Evolutionary conservation across 2,329 filamentous ascomycete species (phyloP).

Genomic region (Apiospora koreana): DNA sequence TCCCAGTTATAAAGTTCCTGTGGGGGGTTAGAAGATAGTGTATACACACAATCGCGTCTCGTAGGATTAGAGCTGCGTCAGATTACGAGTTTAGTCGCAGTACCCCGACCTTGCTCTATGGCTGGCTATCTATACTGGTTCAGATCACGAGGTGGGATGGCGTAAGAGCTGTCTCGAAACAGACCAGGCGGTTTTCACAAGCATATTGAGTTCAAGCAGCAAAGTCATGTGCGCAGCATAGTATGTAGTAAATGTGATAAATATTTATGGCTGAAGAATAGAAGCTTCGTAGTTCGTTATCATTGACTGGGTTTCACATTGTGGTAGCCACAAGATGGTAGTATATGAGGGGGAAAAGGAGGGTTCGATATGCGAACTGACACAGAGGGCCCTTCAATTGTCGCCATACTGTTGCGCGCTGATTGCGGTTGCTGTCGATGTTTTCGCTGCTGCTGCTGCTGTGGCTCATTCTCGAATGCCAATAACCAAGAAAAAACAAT

Average conservation of each 20-base stretch:
- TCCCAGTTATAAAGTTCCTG: neutral
- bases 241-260: neutral
- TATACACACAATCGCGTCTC: neutral
- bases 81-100: neutral
- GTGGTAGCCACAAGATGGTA: neutral
- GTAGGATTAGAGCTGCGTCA: neutral
- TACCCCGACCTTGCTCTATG: neutral
- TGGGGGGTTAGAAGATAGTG: neutral
- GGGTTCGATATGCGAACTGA: neutral
- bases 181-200: neutral
- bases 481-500: slow-evolving; percentile 8
- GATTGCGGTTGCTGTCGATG: slow-evolving; percentile 17
- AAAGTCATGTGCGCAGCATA: neutral
- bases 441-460: slow-evolving; percentile 12
- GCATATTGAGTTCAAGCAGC: neutral
- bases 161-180: neutral
- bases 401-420: slow-evolving; percentile 13
- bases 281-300: slow-evolving; percentile 4
- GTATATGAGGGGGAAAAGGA: neutral
- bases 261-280: neutral
- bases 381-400: slow-evolving; percentile 13
- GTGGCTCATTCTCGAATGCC: slow-evolving; percentile 9
- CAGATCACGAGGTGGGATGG: neutral
- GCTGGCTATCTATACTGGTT: neutral
- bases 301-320: neutral